These are phyloP conservation scores for Cladobotryum mycophilum DNA, from an alignment of 2,329 filamentous ascomycete genomes.

Conservation along the genomic window DNA sequence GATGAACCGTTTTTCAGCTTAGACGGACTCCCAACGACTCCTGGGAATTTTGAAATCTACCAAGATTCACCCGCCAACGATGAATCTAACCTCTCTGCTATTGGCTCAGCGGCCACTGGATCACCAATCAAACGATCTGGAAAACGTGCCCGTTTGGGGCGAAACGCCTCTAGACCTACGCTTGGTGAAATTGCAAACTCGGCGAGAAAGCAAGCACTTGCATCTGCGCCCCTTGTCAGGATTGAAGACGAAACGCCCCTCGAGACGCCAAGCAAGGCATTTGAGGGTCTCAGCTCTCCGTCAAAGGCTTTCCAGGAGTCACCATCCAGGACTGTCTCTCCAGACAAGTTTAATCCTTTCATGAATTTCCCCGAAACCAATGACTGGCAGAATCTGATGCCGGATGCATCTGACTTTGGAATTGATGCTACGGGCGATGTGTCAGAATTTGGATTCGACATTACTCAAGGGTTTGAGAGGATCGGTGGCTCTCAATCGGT, in stretches of 20 bases:
- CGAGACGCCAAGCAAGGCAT: constrained; percentile 53
- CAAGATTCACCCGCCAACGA: constrained; percentile 30
- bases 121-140: constrained; percentile 62
- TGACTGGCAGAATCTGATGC: constrained; percentile 31
- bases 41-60: constrained; percentile 59
- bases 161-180: constrained; percentile 56
- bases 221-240: constrained; percentile 46
- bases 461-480: constrained; percentile 69
- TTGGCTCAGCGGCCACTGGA: constrained; percentile 46
- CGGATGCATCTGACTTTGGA: constrained; percentile 35
- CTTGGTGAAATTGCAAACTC: constrained; percentile 55
- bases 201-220: constrained; percentile 44
- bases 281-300: constrained; percentile 50
- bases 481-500: constrained; percentile 48
- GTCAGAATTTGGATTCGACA: constrained; percentile 59
- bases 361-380: constrained; percentile 31
- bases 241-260: constrained; percentile 38
- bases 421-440: constrained; percentile 44
- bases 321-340: constrained; percentile 36
- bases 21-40: constrained; percentile 43
- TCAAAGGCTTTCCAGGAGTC: constrained; percentile 42
- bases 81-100: constrained; percentile 27
- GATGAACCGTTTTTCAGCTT: constrained; percentile 49
- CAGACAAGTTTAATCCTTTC: constrained; percentile 41
- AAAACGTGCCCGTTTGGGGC: constrained; percentile 55